A percentile compares a stretch with the other conserved stretches of the same genome.
Evolutionary conservation across 352 stramenopile species (phyloP).

Genomic region (Aphanomyces invadans): DNA sequence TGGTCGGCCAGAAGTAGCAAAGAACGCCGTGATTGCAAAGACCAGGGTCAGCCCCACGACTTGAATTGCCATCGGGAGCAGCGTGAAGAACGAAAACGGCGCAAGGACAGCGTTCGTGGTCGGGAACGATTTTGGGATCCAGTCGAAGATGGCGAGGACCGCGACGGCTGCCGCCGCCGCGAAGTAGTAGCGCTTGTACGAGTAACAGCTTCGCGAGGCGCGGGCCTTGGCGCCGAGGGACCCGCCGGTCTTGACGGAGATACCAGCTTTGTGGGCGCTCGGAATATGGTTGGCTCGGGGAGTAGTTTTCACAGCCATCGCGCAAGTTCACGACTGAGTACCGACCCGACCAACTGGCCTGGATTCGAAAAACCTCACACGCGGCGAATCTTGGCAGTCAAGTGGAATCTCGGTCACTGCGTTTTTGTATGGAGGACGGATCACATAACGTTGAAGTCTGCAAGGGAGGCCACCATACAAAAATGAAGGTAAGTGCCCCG

Average conservation of each 20-base stretch:
- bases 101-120: not conserved
- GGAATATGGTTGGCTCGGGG: slow-evolving; percentile 4
- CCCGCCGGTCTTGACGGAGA: slow-evolving; percentile 5
- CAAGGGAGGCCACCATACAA: not conserved
- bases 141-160: slow-evolving; percentile 7
- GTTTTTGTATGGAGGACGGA: slow-evolving; percentile 7
- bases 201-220: slow-evolving; percentile 5
- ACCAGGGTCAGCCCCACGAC: not conserved
- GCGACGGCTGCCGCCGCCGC: not conserved
- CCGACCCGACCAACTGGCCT: no score
- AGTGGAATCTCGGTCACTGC: slow-evolving; percentile 9
- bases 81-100: slow-evolving; percentile 13
- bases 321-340: slow-evolving; percentile 13
- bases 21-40: slow-evolving; percentile 3
- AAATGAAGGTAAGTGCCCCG: not conserved
- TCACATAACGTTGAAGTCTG: not conserved
- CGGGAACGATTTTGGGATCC: slow-evolving; percentile 13
- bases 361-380: not conserved
- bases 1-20: not conserved
- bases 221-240: slow-evolving; percentile 4
- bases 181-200: slow-evolving; percentile 5
- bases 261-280: slow-evolving; percentile 12
- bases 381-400: not conserved
- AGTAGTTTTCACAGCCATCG: slow-evolving; percentile 10
- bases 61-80: slow-evolving; percentile 10